A percentile compares a stretch with the other conserved stretches of the same genome.
These are phyloP conservation scores for Panaeolus cyanescens DNA, from an alignment of 768 basidiomycete genomes.

Conservation along the genomic window DNA sequence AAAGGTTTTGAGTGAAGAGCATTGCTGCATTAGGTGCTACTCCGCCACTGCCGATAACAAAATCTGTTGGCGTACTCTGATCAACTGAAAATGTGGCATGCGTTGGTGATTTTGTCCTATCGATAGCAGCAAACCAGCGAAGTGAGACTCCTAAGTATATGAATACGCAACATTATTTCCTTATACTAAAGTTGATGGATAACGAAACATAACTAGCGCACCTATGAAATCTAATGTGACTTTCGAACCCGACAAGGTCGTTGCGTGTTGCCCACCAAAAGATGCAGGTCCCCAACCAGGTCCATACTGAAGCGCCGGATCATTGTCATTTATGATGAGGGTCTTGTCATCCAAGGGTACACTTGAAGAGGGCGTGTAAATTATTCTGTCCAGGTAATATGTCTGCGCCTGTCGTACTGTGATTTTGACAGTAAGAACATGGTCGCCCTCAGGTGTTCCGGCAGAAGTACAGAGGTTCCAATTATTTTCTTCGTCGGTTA, in stretches of 20 bases:
- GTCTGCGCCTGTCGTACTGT: constrained; percentile 20
- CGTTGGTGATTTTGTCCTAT: constrained; percentile 11
- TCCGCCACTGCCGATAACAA: constrained; percentile 19
- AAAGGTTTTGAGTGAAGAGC: constrained; percentile 20
- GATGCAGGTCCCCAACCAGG: constrained; percentile 15
- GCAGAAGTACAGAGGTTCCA: constrained; percentile 26
- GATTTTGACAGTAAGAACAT: constrained; percentile 26
- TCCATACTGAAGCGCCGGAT: constrained; percentile 18
- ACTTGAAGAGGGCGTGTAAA: constrained; percentile 21
- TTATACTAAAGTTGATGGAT: neutral
- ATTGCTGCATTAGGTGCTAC: constrained; percentile 10
- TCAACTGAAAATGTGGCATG: constrained; percentile 22
- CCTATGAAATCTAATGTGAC: constrained; percentile 20
- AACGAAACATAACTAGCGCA: neutral
- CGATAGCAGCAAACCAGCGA: constrained; percentile 18
- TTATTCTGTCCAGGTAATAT: constrained; percentile 30
- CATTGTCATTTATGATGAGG: constrained; percentile 14
- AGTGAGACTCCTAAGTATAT: constrained; percentile 15
- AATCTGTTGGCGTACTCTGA: constrained; percentile 9
- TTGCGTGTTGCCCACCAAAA: constrained; percentile 14
- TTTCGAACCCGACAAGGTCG: constrained; percentile 9
- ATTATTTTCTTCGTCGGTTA: constrained; percentile 31
- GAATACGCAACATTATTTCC: constrained; percentile 13
- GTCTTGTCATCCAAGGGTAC: constrained; percentile 6
- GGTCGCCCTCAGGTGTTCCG: constrained; percentile 21